Base-by-base conservation (phyloP, 2,329 filamentous ascomycete genomes). In the Fusarium liriodendri region DNA sequence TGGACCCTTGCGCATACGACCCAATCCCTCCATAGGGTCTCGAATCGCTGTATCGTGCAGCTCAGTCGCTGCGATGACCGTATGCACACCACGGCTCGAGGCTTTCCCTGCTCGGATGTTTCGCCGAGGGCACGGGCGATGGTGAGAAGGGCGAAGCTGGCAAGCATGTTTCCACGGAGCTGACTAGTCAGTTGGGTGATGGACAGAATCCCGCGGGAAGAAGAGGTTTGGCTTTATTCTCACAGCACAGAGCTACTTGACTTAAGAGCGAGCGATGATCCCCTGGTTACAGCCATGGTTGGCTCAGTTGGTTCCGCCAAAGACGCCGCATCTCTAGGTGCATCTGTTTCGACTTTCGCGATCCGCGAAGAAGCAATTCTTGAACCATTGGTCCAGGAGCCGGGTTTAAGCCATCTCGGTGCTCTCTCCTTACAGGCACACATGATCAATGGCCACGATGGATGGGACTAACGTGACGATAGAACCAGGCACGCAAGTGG, bases 91-190 rank as follows among this genome's bases (percentile, higher is more conserved):
- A 35, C 64, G 8, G 63, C 32, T 16, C 13, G 20, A 29, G 70
- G 68, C 58, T 54, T 66, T 52, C 47, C 58, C 62, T 73, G 68
- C 47, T 73, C 68, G 35, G 70, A 47, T 22, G 70, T 73, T 45
- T 73, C 70, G 52, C 70, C 68, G 38, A 73, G 59, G 40, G 70
- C 70, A 16, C 65, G 58, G 45, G 64, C 58, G 29, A 73, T 73
- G 45, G 60, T 54, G 20, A 57, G 58, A 14, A 73, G 68, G 37
- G 70, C 70, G 38, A 73, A 73, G 33, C 60, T 73, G 45, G 47
- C 65, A 27, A 71, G 54, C 70, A 73, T 73, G 50, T 64, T 57
- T 63, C 62, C 32, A 54, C 54, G 29, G 22, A 27, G 32, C 25
- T 18, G 33, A 25, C 52, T 40, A 35, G 18, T 22, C 32, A 64